Evolutionary conservation across 2,329 filamentous ascomycete species (phyloP).

Genomic region (Coleophoma eucalyptorum): DNA sequence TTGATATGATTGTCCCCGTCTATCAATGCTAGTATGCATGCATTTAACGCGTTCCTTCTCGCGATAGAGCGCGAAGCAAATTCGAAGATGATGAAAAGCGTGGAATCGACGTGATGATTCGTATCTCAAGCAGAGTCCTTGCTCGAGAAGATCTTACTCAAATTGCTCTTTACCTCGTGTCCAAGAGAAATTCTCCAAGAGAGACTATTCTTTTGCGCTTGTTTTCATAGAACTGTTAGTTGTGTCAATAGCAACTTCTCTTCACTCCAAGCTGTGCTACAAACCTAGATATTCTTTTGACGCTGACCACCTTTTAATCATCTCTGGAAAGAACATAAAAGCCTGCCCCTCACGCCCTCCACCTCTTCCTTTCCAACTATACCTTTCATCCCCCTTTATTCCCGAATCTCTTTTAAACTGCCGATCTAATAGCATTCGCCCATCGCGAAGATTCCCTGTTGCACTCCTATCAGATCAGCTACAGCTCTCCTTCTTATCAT

Average conservation of each 20-base stretch:
- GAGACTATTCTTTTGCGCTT: too few relatives aligned
- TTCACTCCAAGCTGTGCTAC: not conserved
- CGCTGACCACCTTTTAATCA: not conserved
- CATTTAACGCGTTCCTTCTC: constrained; percentile 12
- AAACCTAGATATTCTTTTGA: not conserved
- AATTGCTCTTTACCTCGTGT: not conserved
- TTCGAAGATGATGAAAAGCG: not conserved
- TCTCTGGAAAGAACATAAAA: constrained; percentile 9
- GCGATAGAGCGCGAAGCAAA: constrained; percentile 3
- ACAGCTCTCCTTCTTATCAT: too few relatives aligned
- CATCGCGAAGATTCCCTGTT: too few relatives aligned
- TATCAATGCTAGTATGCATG: constrained; percentile 13
- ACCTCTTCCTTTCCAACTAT: not conserved
- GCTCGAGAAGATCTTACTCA: constrained; percentile 11
- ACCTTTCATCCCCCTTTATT: too few relatives aligned
- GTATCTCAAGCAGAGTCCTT: constrained; percentile 1
- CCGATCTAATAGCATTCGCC: too few relatives aligned
- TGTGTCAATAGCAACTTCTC: not conserved
- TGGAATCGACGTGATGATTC: constrained; percentile 18
- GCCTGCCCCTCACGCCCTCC: not conserved
- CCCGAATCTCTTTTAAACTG: too few relatives aligned
- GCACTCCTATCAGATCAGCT: too few relatives aligned
- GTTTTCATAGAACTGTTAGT: too few relatives aligned
- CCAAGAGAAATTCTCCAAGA: not conserved
- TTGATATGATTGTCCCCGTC: not conserved